Evolutionary conservation across 805 yeast species (phyloP).

Genomic region (Candida saitoana): DNA sequence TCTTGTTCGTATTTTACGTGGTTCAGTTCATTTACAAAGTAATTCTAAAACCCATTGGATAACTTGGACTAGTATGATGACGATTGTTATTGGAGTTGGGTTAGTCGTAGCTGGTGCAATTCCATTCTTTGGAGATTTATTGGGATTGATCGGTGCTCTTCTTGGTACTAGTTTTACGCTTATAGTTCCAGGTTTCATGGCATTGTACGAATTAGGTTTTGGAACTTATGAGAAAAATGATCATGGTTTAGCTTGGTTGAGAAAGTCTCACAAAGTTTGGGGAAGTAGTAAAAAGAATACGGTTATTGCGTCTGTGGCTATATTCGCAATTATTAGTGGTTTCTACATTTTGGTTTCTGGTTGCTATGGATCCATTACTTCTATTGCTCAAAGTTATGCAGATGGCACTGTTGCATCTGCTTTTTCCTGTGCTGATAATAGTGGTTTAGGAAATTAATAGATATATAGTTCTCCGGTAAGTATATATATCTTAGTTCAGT

Average conservation of each 20-base stretch:
- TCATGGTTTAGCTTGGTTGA: slow-evolving; percentile 3
- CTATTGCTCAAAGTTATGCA: slow-evolving; percentile 8
- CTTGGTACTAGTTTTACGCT: slow-evolving; percentile 9
- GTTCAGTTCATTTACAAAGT: slow-evolving; percentile 9
- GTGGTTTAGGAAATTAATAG: not conserved
- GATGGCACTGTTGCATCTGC: slow-evolving; percentile 8
- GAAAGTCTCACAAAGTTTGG: not conserved
- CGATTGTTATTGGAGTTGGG: slow-evolving; percentile 6
- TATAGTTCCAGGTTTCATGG: slow-evolving; percentile 10
- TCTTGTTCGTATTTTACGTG: slow-evolving; percentile 9
- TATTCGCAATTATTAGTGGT: slow-evolving; percentile 6
- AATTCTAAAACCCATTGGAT: slow-evolving; percentile 10
- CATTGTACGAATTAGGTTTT: slow-evolving; percentile 8
- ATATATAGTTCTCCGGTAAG: not conserved
- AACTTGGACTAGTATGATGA: slow-evolving; percentile 9
- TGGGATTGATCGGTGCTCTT: slow-evolving; percentile 11
- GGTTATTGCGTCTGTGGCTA: not conserved
- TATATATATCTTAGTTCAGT: not conserved
- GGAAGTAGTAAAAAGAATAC: not conserved
- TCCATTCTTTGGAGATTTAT: slow-evolving; percentile 10
- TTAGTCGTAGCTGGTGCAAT: slow-evolving; percentile 11
- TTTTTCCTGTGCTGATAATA: slow-evolving; percentile 10
- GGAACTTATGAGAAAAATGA: slow-evolving; percentile 1
- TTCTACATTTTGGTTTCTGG: slow-evolving; percentile 8
- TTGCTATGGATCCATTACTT: slow-evolving; percentile 9